These are phyloP conservation scores for Pseudocercospora fuligena DNA, from an alignment of 2,329 filamentous ascomycete species.

Conservation along the genomic window DNA sequence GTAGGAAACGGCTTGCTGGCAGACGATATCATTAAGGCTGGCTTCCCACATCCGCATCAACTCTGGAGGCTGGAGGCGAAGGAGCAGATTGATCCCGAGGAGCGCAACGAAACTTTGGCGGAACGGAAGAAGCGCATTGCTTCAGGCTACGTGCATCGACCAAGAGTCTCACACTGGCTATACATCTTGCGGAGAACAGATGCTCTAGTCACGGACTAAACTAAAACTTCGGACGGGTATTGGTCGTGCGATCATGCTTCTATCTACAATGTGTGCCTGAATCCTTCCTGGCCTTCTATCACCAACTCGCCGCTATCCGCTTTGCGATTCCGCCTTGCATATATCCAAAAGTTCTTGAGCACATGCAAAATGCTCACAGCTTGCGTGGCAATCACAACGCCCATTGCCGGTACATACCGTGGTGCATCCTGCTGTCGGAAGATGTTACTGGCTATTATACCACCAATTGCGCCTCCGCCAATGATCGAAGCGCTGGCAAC, in stretches of 20 bases:
- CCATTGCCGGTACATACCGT: constrained; percentile 25
- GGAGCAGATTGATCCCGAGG: constrained; percentile 34
- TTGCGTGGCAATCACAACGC: constrained; percentile 29
- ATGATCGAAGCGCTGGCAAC: constrained; percentile 76
- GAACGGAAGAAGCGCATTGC: constrained; percentile 25
- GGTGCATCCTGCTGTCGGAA: constrained; percentile 60
- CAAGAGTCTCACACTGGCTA: constrained; percentile 45
- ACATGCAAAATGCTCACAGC: constrained; percentile 29
- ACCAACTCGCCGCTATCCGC: constrained; percentile 49
- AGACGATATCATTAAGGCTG: constrained; percentile 35
- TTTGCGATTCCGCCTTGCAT: constrained; percentile 42
- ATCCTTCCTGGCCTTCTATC: constrained; percentile 41
- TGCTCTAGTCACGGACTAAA: constrained; percentile 29
- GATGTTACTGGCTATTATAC: constrained; percentile 74
- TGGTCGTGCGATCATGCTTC: too few species aligned
- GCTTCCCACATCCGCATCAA: constrained; percentile 44
- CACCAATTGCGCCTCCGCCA: constrained; percentile 74
- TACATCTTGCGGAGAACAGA: constrained; percentile 47
- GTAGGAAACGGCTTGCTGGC: constrained; percentile 33
- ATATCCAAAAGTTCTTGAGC: constrained; percentile 29
- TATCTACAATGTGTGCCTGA: constrained; percentile 32
- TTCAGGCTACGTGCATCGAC: constrained; percentile 40
- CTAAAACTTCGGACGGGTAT: too few species aligned
- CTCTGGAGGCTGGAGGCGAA: constrained; percentile 46
- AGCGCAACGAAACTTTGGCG: constrained; percentile 35